Percentiles rank a stretch among this genome's conserved stretches.
These are phyloP conservation scores for Penicillium crystallinum DNA, from an alignment of 495 filamentous ascomycete genomes.

Conservation along the genomic window DNA sequence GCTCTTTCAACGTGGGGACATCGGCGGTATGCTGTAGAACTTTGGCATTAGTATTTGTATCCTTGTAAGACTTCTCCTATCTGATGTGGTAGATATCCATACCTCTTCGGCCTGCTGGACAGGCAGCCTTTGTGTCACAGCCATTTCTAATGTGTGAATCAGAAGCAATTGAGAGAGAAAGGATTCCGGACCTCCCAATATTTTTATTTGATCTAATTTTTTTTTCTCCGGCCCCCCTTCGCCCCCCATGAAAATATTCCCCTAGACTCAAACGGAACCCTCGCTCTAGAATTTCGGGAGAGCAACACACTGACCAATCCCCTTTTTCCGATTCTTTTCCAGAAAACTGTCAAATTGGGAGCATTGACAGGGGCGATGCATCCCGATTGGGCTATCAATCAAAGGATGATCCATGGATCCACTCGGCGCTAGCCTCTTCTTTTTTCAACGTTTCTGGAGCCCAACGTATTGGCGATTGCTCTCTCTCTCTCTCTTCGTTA, in stretches of 20 bases:
- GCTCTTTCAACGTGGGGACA: neutral
- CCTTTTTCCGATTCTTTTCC: constrained; percentile 4
- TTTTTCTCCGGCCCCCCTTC: neutral
- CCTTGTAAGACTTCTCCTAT: too few species aligned
- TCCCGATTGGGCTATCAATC: neutral
- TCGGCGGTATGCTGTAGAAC: neutral
- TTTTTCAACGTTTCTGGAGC: constrained; percentile 5
- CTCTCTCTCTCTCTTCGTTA: too few species aligned
- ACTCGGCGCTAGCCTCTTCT: constrained; percentile 2
- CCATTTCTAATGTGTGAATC: neutral
- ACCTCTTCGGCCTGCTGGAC: constrained; percentile 2
- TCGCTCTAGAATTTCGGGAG: constrained; percentile 2
- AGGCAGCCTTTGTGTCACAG: neutral
- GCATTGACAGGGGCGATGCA: neutral
- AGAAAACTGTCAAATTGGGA: constrained; percentile 6
- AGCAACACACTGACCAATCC: neutral
- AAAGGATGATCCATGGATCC: constrained; percentile 4
- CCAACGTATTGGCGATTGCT: neutral
- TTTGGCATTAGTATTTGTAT: neutral
- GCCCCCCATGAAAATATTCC: constrained; percentile 3
- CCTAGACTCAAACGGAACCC: neutral
- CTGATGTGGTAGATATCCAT: neutral
- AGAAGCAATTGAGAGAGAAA: neutral
- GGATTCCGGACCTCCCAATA: neutral
- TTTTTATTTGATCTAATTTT: neutral